Evolutionary conservation across 495 filamentous ascomycete species (phyloP), one percentile per base, ranked within the genome.

Genomic region (Lasiosphaeria ovina): DNA sequence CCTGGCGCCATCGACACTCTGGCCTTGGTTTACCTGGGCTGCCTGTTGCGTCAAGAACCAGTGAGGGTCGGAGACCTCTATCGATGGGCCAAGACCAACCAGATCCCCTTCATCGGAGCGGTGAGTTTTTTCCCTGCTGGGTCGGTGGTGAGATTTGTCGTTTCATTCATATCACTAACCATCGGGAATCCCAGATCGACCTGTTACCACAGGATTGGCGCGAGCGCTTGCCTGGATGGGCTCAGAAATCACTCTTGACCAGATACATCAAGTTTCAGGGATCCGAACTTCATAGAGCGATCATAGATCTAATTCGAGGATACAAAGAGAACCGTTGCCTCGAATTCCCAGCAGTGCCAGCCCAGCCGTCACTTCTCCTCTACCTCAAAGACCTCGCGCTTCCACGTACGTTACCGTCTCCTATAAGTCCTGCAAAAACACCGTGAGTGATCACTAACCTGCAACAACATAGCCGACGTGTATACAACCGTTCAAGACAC

Each of bases 331-430:
- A 88, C 34, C 93, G 89, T 67, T 83, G 82, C 16, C 78, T 96
- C 65, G 67, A 74, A 0, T 85, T 96, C 55, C 93, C 94, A 1
- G 74, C 83, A 0, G 64, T 97, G 42, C 95, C 96, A 57, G 70
- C 74, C 16, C 80, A 85, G 5, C 71, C 89, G 5, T 63, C 96
- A 16, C 69, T 92, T 8, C 85, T 87, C 58, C 81, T 86, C 44
- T 87, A 88, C 59, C 81, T 95, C 34, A 86, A 81, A 61, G 81
- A 89, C 50, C 78, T 98, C 32, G 85, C 87, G 8, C 76, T 98
- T 24, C 94, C 94, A 47, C 69, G 90, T 93, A 85, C 60, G 83
- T 68, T 31, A 0, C n/a, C 53, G 8, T 3, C 2, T 12, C 17
- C 6, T 11, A 7, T 3, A 35, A 38, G 24, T 24, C 24, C 24